phyloP scores from a whole-genome alignment of 1,284 basidiomycete species.

The Trametes hirsuta region DNA sequence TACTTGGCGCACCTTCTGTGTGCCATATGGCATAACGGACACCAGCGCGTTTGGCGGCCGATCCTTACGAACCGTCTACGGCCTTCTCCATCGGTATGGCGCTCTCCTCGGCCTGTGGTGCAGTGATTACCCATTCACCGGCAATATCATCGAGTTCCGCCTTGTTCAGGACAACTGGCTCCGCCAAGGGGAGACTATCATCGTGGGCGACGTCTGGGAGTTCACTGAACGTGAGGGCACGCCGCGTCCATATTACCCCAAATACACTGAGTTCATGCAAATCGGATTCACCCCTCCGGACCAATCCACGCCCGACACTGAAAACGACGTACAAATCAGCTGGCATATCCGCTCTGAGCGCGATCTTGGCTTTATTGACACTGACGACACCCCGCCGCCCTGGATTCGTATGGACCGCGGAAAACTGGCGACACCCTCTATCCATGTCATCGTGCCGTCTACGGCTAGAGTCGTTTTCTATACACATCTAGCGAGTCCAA shows the following conservation, averaged over 20 bases:
- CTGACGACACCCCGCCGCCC: conserved; percentile 10
- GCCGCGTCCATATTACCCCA: conserved; percentile 11
- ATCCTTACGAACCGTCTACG: conserved; percentile 27
- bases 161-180: conserved; percentile 15
- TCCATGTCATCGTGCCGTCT: conserved; percentile 18
- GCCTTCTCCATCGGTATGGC: conserved; percentile 26
- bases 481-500: not conserved
- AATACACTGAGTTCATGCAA: conserved; percentile 23
- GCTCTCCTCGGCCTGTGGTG: conserved; percentile 30
- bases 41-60: conserved; percentile 12
- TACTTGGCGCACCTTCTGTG: conserved; percentile 27
- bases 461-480: conserved; percentile 7
- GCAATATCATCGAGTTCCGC: conserved; percentile 29
- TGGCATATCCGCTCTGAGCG: conserved; percentile 21
- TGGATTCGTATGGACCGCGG: conserved; percentile 16
- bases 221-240: not conserved
- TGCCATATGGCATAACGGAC: conserved; percentile 19
- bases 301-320: conserved; percentile 6
- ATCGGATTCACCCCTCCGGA: conserved; percentile 20
- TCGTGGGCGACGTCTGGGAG: conserved; percentile 30
- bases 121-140: conserved; percentile 29
- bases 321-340: conserved; percentile 18
- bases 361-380: conserved; percentile 12
- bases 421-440: conserved; percentile 10
- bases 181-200: conserved; percentile 14